Conservation (phyloP, 352 stramenopile species). For the Phytophthora sp. region DNA sequence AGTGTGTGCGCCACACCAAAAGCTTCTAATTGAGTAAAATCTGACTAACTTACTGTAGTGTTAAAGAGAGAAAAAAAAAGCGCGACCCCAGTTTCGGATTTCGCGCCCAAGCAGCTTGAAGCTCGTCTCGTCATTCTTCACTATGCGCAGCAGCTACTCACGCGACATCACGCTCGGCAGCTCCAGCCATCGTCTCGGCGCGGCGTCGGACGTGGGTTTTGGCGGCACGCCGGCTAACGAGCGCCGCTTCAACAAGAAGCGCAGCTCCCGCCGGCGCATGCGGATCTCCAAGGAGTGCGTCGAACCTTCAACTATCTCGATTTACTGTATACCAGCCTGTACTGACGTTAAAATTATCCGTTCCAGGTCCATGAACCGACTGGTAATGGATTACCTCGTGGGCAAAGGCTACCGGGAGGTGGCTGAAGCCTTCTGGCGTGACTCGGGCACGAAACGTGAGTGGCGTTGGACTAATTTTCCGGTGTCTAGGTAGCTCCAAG, state of each 20-base stretch:
- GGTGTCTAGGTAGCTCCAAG: constrained; percentile 17
- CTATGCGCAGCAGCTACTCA: constrained; percentile 29
- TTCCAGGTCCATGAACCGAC: constrained; percentile 73
- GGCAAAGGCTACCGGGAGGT: constrained; percentile 81
- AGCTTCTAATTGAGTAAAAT: constrained; percentile 12
- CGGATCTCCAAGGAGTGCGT: constrained; percentile 76
- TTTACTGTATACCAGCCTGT: neutral
- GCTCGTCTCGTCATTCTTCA: neutral
- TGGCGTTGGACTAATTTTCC: constrained; percentile 7
- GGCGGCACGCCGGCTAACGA: constrained; percentile 17
- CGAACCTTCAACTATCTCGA: neutral
- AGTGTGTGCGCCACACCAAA: neutral
- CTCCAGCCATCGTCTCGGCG: constrained; percentile 24
- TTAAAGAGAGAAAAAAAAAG: constrained; percentile 20
- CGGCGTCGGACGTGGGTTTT: constrained; percentile 20
- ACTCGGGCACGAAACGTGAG: constrained; percentile 76
- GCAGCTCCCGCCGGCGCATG: constrained; percentile 44
- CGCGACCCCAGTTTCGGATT: constrained; percentile 39
- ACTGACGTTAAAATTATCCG: constrained; percentile 13
- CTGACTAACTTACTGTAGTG: too few species aligned
- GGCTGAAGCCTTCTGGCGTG: constrained; percentile 74
- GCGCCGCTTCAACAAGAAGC: constrained; percentile 37
- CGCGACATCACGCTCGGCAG: constrained; percentile 29
- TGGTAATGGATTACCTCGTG: constrained; percentile 87
- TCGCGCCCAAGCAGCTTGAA: constrained; percentile 29